Base-by-base conservation (phyloP, 768 basidiomycete genomes). In the Tylopilus subfusipes region DNA sequence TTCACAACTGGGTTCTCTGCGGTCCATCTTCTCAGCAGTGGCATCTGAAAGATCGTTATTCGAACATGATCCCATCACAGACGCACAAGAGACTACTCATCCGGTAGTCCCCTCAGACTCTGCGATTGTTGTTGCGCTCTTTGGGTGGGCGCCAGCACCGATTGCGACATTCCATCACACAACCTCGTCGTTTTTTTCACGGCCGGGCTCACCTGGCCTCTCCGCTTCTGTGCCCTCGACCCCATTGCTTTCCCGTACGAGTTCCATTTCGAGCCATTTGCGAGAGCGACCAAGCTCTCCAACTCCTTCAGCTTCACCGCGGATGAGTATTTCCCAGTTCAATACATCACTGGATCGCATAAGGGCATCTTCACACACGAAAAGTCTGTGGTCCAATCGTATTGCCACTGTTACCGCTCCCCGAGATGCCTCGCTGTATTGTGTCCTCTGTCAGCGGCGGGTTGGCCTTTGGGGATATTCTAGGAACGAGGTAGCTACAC, bases 391-490 rank as follows among this genome's bases (percentile, higher is more conserved):
- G 51, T 42, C 43, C 29, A 52, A 34, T 25, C 39, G 31, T 40
- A 42, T 18, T 19, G 5, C 42, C 27, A n/a, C 44, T 1, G 8
- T 27, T 22, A 2, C 36, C 36, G 18, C 33, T 52, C 24, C 56
- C 2, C 72, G 74, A 13, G 82, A 83, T 29, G 75, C 79, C 25
- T 70, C 81, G 0, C 73, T 91, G 2, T 78, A 83, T 55, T 92
- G 90, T 57, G 57, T 72, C 11, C 74, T 92, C 18, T 92, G 89
- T 63, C 87, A 88, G 62, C 79, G 90, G n/a, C 80, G 89, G 19
- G 76, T 91, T 40, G 90, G 90, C 4, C 72, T 92, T 34, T 91
- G 90, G 90, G 81, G 82, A 2, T 91, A 90, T 63, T 68, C 74
- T 1, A 72, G 69, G n/a, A 67, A 62, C 6, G 47, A 53, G 22